phyloP scores from a whole-genome alignment of 2,329 filamentous ascomycete species.

The Apiospora sp. region DNA sequence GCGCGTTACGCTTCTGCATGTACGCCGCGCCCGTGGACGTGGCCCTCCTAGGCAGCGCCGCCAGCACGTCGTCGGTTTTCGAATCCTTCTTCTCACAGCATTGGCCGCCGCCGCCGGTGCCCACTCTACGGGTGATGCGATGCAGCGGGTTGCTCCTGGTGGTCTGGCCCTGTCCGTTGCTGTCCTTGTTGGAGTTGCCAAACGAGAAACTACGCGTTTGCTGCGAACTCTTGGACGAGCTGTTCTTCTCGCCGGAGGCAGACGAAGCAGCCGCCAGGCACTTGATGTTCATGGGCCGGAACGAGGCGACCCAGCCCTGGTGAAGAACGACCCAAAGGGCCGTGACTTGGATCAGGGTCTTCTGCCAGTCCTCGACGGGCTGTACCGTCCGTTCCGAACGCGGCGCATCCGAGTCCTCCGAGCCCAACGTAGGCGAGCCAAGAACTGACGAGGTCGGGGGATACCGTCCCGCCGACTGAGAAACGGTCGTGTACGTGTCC shows the following conservation, averaged over 20 bases:
- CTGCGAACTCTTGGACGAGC: background rate
- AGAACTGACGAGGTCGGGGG: constrained; percentile 50
- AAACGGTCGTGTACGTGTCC: constrained; percentile 70
- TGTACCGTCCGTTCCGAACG: constrained; percentile 43
- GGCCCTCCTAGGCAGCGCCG: constrained; percentile 47
- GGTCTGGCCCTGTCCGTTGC: background rate
- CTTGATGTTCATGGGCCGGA: constrained; percentile 39
- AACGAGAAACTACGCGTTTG: constrained; percentile 24
- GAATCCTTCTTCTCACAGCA: background rate
- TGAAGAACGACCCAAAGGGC: constrained; percentile 60
- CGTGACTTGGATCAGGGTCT: constrained; percentile 58
- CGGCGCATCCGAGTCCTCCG: constrained; percentile 26
- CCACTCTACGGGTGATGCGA: constrained; percentile 28
- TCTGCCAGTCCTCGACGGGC: constrained; percentile 53
- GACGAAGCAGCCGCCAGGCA: constrained; percentile 31
- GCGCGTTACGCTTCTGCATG: constrained; percentile 48
- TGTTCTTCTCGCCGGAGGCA: constrained; percentile 1
- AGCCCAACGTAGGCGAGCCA: constrained; percentile 26
- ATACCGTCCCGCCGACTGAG: constrained; percentile 56
- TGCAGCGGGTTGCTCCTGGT: constrained; percentile 29
- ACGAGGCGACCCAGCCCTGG: constrained; percentile 51
- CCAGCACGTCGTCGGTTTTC: background rate
- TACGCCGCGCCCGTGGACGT: constrained; percentile 57
- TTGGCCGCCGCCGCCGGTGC: constrained; percentile 27
- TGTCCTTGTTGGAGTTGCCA: constrained; percentile 31